These are phyloP conservation scores for Aspergillus sp. DNA, from an alignment of 2,329 filamentous ascomycete genomes.

Conservation along the genomic window DNA sequence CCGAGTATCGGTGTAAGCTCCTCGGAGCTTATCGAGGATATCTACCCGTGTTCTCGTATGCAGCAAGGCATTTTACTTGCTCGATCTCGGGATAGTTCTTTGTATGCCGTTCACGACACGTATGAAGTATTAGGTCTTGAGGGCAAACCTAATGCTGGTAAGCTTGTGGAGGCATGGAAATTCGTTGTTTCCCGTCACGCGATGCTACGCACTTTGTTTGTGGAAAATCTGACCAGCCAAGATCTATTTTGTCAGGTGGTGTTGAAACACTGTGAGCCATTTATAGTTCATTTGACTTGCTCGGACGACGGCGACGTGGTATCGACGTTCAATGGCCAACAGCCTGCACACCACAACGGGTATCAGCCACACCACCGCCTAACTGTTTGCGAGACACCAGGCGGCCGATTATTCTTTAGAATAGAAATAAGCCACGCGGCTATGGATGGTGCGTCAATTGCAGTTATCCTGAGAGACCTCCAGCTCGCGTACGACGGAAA, in stretches of 20 bases:
- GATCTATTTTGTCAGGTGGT: constrained; percentile 37
- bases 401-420: constrained; percentile 42
- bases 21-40: constrained; percentile 43
- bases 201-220: constrained; percentile 40
- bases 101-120: constrained; percentile 40
- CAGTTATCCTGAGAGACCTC: constrained; percentile 49
- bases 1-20: constrained; percentile 35
- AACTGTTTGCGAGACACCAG: constrained; percentile 44
- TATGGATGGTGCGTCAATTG: constrained; percentile 53
- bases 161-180: constrained; percentile 31
- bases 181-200: constrained; percentile 32
- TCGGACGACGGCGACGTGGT: constrained; percentile 29
- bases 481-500: constrained; percentile 46
- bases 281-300: constrained; percentile 31
- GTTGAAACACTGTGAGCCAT: constrained; percentile 30
- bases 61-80: constrained; percentile 40
- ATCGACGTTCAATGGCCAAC: constrained; percentile 28
- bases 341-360: constrained; percentile 25
- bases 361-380: constrained; percentile 46
- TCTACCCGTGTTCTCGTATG: constrained; percentile 40
- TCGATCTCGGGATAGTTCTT: constrained; percentile 30
- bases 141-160: constrained; percentile 26
- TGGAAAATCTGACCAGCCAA: constrained; percentile 31
- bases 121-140: constrained; percentile 31
- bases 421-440: constrained; percentile 54